Base-by-base conservation (phyloP, 2,329 filamentous ascomycete genomes). In the Malbranchea zuffiana region DNA sequence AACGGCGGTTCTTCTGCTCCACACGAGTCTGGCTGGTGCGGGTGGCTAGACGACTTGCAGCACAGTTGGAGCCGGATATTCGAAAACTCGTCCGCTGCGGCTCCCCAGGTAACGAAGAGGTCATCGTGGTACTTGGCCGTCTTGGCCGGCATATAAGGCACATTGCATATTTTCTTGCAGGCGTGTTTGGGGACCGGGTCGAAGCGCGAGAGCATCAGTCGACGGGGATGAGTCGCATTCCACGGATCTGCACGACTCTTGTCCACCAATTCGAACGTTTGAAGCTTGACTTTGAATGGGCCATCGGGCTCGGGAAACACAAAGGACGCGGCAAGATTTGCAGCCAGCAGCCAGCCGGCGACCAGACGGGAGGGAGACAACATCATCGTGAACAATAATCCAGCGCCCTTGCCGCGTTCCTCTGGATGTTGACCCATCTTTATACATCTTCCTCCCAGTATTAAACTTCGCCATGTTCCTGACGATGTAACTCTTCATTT, bases 121-220 rank as follows among this genome's bases (percentile, higher is more conserved):
- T 41, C 23, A 30, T 44, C 28, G 16, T 39, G 35, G 6, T 35
- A 10, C 20, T 34, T 17, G n/a, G 42, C 39, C 11, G 32, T 29
- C 7, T 21, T 29, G 6, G 38, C 13, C 2, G 38, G 27, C 31
- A 44, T 38, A 17, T 38, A 41, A 15, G 17, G 35, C 5, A 41
- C 35, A 6, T 41, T 29, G 20, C 28, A 29, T 11, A 26, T 35
- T 20, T 35, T 35, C 6, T 13, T 6, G 15, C 38, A 43, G 25
- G 32, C 18, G 6, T 24, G 23, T 11, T 36, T 28, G 5, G 31
- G 27, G 18, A 41, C 36, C 6, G 42, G 42, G 17, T 42, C 32
- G 35, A 44, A 41, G 12, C 35, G 42, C 16, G 42, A 39, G n/a
- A 44, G 27, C 39, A 44, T 44, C 13, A 44, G 6, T 20, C 39